Percentiles rank a stretch among this genome's conserved stretches.
These are phyloP conservation scores for Globisporangium okanoganense DNA, from an alignment of 352 stramenopile species.

Conservation along the genomic window DNA sequence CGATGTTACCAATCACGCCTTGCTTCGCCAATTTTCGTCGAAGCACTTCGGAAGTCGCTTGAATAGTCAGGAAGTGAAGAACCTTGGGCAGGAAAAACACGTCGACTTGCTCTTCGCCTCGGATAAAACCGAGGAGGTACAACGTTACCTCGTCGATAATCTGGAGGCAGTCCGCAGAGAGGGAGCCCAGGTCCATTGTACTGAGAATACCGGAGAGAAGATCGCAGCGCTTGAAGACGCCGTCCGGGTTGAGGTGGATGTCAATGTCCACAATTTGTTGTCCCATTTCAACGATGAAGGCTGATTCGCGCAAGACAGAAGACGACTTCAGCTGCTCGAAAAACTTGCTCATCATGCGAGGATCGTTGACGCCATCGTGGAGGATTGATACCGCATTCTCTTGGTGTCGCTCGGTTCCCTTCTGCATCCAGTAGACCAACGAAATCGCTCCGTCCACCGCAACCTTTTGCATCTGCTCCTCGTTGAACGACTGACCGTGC, in stretches of 20 bases:
- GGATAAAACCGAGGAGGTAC: conserved; percentile 36
- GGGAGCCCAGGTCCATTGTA: conserved; percentile 31
- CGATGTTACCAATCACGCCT: conserved; percentile 51
- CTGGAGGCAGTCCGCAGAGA: conserved; percentile 51
- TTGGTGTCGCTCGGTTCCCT: conserved; percentile 77
- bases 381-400: conserved; percentile 76
- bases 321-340: conserved; percentile 55
- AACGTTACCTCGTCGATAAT: conserved; percentile 57
- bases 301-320: conserved; percentile 45
- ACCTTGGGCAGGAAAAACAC: conserved; percentile 23
- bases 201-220: conserved; percentile 54
- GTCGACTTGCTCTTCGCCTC: conserved; percentile 15
- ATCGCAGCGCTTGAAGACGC: conserved; percentile 65
- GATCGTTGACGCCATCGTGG: conserved; percentile 54
- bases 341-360: conserved; percentile 39
- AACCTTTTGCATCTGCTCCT: conserved; percentile 68
- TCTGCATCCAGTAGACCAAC: conserved; percentile 82
- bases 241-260: conserved; percentile 38
- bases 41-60: conserved; percentile 16
- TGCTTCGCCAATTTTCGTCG: conserved; percentile 47
- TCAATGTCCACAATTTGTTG: conserved; percentile 73
- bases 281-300: conserved; percentile 60
- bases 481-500: conserved; percentile 47
- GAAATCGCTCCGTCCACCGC: conserved; percentile 64
- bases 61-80: conserved; percentile 38